These are phyloP conservation scores for Setaria italica DNA, from an alignment of 202 grass and related monocot genomes.

Conservation along the genomic window DNA sequence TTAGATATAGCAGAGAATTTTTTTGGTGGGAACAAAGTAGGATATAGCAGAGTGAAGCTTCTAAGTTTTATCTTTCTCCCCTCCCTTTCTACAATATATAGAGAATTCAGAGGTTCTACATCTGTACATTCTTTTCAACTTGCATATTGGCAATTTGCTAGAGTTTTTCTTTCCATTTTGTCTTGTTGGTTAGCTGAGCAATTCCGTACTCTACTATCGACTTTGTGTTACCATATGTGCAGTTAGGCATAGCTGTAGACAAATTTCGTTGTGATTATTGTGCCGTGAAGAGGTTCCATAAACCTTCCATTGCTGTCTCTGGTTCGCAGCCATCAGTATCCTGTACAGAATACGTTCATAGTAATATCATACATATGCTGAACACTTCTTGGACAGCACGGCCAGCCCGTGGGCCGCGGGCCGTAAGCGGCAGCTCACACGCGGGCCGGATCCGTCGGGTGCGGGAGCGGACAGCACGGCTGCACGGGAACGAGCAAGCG, in stretches of 20 bases:
- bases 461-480: no score
- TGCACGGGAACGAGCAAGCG: no score
- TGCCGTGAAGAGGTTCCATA: neutral
- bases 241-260: neutral
- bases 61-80: neutral
- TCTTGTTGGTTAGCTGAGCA: neutral
- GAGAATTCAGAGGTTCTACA: neutral
- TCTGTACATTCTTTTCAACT: neutral
- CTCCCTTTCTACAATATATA: neutral
- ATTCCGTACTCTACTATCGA: neutral
- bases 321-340: neutral
- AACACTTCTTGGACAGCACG: neutral
- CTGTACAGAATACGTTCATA: neutral
- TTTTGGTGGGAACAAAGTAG: no score
- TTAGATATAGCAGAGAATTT: neutral
- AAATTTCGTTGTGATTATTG: neutral
- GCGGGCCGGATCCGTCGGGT: neutral
- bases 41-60: constrained; percentile 4
- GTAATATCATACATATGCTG: neutral
- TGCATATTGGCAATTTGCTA: neutral
- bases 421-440: neutral
- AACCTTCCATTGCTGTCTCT: neutral
- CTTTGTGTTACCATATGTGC: neutral
- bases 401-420: no score
- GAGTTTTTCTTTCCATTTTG: neutral